Conservation (phyloP, 2,329 filamentous ascomycete genomes). For the Ustulina deusta region DNA sequence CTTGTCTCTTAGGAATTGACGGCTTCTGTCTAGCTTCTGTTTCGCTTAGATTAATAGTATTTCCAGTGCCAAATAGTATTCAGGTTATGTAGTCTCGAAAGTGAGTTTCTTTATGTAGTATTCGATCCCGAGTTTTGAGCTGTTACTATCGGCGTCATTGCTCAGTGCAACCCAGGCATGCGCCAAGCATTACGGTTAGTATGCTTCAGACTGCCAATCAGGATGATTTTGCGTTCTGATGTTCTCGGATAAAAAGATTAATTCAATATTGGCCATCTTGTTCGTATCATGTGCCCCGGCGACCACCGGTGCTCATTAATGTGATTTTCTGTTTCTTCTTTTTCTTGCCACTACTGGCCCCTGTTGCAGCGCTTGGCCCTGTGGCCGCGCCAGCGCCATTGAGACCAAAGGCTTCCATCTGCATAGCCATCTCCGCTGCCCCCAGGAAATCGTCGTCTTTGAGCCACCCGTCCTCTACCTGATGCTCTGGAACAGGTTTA, state of each 20-base stretch:
- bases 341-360: slow-evolving; percentile 64
- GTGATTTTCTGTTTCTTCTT: slow-evolving; percentile 81
- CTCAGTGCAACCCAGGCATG: slow-evolving; percentile 11
- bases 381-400: slow-evolving; percentile 46
- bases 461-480: slow-evolving; percentile 84
- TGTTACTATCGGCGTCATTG: neutral
- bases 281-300: slow-evolving; percentile 48
- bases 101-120: slow-evolving; percentile 7
- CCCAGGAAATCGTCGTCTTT: slow-evolving; percentile 81
- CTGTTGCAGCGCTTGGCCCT: slow-evolving; percentile 30
- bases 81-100: slow-evolving; percentile 1
- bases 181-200: slow-evolving; percentile 4
- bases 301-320: slow-evolving; percentile 75
- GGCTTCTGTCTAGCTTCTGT: neutral
- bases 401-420: slow-evolving; percentile 67
- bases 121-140: slow-evolving; percentile 5
- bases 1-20: neutral
- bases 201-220: slow-evolving; percentile 12
- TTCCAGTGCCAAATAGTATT: neutral
- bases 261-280: neutral
- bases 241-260: neutral
- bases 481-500: slow-evolving; percentile 54
- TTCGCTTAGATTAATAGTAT: neutral
- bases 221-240: neutral
- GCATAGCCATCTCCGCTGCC: slow-evolving; percentile 68